A percentile compares a stretch with the other conserved stretches of the same genome.
Conservation (phyloP, 2,329 filamentous ascomycete species). For the Albifimbria verrucaria region DNA sequence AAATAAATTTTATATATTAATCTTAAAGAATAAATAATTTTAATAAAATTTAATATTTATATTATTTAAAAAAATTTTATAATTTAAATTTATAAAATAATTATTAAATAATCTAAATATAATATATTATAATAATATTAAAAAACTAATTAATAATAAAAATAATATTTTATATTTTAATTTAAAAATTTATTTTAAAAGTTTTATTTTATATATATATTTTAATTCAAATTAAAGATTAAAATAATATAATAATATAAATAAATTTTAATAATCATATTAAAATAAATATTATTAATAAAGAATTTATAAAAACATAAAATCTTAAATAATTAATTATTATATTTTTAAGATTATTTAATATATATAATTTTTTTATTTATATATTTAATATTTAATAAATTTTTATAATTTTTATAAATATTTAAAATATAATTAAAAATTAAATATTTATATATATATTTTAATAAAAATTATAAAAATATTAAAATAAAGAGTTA, state of each 20-base stretch:
- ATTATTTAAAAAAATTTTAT: neutral
- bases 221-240: neutral
- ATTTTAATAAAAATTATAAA: neutral
- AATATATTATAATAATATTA: neutral
- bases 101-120: neutral
- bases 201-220: neutral
- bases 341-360: neutral
- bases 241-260: neutral
- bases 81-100: neutral
- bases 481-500: slow-evolving; percentile 4
- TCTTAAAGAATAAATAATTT: neutral
- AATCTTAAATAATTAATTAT: neutral
- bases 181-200: neutral
- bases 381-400: neutral
- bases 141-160: neutral
- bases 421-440: neutral
- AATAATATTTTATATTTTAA: neutral
- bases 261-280: neutral
- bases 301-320: neutral
- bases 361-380: neutral
- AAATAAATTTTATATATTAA: neutral
- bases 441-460: neutral
- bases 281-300: slow-evolving; percentile 1
- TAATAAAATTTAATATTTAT: neutral
- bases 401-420: neutral